These are phyloP conservation scores for Bauhinia variegata DNA, from an alignment of 306 rosid species.

Conservation along the genomic window DNA sequence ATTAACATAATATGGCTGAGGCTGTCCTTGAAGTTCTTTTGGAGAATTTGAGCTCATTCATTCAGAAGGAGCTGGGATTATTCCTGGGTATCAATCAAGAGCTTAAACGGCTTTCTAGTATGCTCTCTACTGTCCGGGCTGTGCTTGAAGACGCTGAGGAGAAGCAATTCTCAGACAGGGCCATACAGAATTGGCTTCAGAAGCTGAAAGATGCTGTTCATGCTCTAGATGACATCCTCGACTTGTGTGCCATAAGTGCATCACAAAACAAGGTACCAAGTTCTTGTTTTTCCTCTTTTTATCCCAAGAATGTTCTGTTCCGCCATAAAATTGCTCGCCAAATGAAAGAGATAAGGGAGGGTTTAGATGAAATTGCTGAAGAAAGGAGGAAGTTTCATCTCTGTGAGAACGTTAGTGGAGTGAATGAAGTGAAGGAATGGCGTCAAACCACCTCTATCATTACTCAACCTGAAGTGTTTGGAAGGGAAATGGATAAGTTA, in stretches of 20 bases:
- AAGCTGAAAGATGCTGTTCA: conserved; percentile 5
- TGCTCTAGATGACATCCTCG: conserved; percentile 22
- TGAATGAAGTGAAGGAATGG: background rate
- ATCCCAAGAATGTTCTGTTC: conserved; percentile 7
- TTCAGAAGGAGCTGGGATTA: background rate
- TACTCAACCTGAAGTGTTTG: conserved; percentile 29
- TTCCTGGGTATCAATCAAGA: background rate
- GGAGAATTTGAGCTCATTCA: background rate
- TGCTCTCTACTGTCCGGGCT: background rate
- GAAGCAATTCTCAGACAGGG: conserved; percentile 2
- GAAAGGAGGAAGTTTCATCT: conserved; percentile 20
- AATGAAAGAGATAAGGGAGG: conserved; percentile 7
- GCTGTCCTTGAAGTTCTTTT: background rate
- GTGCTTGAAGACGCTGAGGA: conserved; percentile 31
- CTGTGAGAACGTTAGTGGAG: background rate
- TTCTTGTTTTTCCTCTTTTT: background rate
- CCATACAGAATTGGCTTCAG: conserved; percentile 11
- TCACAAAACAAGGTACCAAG: conserved; percentile 7
- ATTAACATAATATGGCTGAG: background rate
- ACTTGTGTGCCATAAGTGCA: background rate
- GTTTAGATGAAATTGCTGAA: conserved; percentile 23
- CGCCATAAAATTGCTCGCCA: background rate
- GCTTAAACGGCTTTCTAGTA: background rate
- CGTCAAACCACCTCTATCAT: conserved; percentile 24
- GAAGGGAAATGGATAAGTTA: conserved; percentile 31